These are phyloP conservation scores for Fusarium algeriense DNA, from an alignment of 2,329 filamentous ascomycete genomes.

Conservation along the genomic window DNA sequence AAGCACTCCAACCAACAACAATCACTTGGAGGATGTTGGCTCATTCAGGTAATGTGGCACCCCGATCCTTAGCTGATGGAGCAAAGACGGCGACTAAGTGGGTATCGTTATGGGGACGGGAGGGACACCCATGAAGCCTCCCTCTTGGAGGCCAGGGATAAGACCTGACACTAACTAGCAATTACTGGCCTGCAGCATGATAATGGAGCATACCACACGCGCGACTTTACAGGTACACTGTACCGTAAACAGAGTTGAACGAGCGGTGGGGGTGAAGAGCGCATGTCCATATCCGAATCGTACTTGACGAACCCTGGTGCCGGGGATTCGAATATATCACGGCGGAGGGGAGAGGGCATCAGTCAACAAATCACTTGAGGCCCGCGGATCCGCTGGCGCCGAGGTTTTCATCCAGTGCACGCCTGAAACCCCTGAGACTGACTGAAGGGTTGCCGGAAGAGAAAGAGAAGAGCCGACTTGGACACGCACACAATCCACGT, in stretches of 20 bases:
- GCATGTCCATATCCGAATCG: slow-evolving; percentile 21
- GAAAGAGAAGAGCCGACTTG: slow-evolving; percentile 4
- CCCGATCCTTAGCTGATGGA: slow-evolving; percentile 31
- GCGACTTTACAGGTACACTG: slow-evolving; percentile 32
- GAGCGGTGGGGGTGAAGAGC: slow-evolving; percentile 26
- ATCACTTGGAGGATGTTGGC: slow-evolving; percentile 16
- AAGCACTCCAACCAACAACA: slow-evolving; percentile 16
- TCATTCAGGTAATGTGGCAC: slow-evolving; percentile 27
- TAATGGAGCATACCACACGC: slow-evolving; percentile 12
- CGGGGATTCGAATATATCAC: slow-evolving; percentile 3
- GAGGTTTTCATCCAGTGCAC: slow-evolving; percentile 20
- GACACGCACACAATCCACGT: neutral
- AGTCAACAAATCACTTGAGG: slow-evolving; percentile 20
- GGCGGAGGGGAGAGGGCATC: slow-evolving; percentile 2
- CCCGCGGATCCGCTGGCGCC: slow-evolving; percentile 30
- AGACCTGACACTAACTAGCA: slow-evolving; percentile 25
- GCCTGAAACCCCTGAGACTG: slow-evolving; percentile 41
- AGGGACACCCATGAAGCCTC: slow-evolving; percentile 31
- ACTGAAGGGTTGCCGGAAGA: slow-evolving; percentile 18
- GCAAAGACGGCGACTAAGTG: slow-evolving; percentile 35
- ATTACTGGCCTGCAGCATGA: slow-evolving; percentile 20
- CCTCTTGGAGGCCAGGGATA: slow-evolving; percentile 21
- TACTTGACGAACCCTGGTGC: slow-evolving; percentile 10
- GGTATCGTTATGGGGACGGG: slow-evolving; percentile 31
- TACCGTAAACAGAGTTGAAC: slow-evolving; percentile 18